Evolutionary conservation across 805 yeast species (phyloP), one percentile per base, ranked within the genome.

Genomic region (Cyberlindnera petersonii): DNA sequence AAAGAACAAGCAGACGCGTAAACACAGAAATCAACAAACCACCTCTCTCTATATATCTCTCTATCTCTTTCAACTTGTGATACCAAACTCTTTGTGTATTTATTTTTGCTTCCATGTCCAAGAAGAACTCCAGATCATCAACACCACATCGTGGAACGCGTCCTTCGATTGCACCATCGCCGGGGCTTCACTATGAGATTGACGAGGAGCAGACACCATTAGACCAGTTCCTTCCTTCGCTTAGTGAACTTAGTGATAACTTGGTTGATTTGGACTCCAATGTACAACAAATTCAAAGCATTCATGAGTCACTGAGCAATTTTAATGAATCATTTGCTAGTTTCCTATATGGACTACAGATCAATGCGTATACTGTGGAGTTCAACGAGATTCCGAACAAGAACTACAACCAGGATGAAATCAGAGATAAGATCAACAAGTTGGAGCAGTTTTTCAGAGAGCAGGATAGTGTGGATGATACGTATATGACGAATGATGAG

Each of bases 331-430:
- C 86, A 2, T 76, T 88, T 50, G 79, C 86, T 1, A 68, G 89
- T 27, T 79, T 87, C 39, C 56, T 87, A 37, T 86, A 84, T 53
- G 95, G 96, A 2, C 61, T 87, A 35, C 77, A 82, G 55, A 78
- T 86, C 60, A 86, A 88, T 53, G 89, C 94, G 45, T 87, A 93
- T 82, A 85, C 95, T 61, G 83, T 83, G 20, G 88, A 84, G 53
- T 85, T 85, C 36, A 48, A 49, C 15, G 56, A 53, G 32, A 34
- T 55, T 4, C 57, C 58, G 6, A 44, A 43, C 14, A 43, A 36
- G 35, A 43, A 36, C 21, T 31, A 35, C 26, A 48, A 43, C 15
- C 38, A 31, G 14, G 48, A 47, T n/a, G 56, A 49, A 6, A 32
- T 52, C 6, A 26, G 39, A 4, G 48, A 43, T 5, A 55, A 49